Evolutionary conservation across 139 green algal species (phyloP), one percentile per base, ranked within the genome.

Genomic region (Yamagishiella unicocca): DNA sequence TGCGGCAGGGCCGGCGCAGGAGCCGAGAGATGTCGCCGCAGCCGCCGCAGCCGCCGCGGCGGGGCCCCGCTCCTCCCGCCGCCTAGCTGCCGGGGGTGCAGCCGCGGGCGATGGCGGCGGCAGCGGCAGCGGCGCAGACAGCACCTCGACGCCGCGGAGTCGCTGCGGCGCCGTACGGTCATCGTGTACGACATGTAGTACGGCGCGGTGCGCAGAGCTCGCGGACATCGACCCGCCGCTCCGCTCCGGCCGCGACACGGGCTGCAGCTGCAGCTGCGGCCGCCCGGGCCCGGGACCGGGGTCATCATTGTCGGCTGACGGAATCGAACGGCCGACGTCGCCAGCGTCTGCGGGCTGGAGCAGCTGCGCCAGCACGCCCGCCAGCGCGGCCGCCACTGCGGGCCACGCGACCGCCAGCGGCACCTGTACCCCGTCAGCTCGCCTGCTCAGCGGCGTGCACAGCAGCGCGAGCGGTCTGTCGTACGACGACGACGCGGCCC

Each of bases 381-480:
- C 7, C 7, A 77, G 46, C 24, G 53, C 77, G 29, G 82, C 74
- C 62, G 53, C 45, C 10, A 90, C 42, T 12, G 37, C 14, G 0
- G 43, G 19, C 87, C 87, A 90, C 24, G 71, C 24, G 5, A 87
- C 21, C 17, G 83, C 83, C 70, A 93, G 33, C 0, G 76, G 76
- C 35, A 96, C 64, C 74, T 96, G 91, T 8, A 90, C 92, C 1
- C 84, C 74, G 45, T 89, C 92, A 0, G 62, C n/a, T 9, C 58
- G 38, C 17, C 86, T 81, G n/a, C 38, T 79, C 2, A 97, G 82
- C 0, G 94, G 94, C 10, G 88, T 64, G 22, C 82, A 61, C 40
- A 96, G 79, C 71, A 97, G 70, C n/a, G 90, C 93, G 2, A 90
- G 29, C 42, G 94, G 74, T 4, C 78, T 29, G 31, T 2, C 4